Base-by-base conservation (phyloP, 768 basidiomycete genomes). In the Tylopilus sp. region DNA sequence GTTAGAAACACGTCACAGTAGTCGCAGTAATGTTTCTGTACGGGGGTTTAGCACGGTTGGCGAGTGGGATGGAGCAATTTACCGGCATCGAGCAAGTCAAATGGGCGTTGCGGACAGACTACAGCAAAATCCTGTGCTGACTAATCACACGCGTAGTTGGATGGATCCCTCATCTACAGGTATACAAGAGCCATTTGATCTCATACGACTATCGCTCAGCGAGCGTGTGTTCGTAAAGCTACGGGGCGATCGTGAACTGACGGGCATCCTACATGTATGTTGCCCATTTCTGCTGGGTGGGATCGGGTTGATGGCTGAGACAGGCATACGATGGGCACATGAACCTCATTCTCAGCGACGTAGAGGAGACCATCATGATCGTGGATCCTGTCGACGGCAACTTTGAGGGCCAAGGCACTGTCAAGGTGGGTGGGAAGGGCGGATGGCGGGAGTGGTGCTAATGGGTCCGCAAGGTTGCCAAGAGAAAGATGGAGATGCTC, bases 271-370 rank as follows among this genome's bases (percentile, higher is more conserved):
- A 42, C 96, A 99, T 74, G 97, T 96, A 65, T 44, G 89, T 69
- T 43, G 38, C 36, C 21, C n/a, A n/a, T 43, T 54, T 7, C 28
- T 42, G 37, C 31, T 37, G 40, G 21, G 24, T 33, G 46, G 29
- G 51, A 43, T 3, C 48, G 45, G 33, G 19, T 48, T 50, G 57
- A 53, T 50, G 34, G 24, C 58, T 26, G 52, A 47, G 55, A 60
- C 64, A 99, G 97, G 97, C 97, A 21, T 98, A 98, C 65, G 97
- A 99, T 74, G 97, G 95, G n/a, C 97, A 98, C 72, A 98, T 98
- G 97, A 98, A 99, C 71, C 79, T 99, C 63, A 97, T 99, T 57
- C 78, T 99, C 62, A 94, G 92, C 63, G 92, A 98, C 66, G 97
- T 98, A 16, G 96, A 98, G 68, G 97, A 99, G 75, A 94, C 89